Conservation (phyloP, 176 grass and related monocot genomes). For the Avena atlantica region DNA sequence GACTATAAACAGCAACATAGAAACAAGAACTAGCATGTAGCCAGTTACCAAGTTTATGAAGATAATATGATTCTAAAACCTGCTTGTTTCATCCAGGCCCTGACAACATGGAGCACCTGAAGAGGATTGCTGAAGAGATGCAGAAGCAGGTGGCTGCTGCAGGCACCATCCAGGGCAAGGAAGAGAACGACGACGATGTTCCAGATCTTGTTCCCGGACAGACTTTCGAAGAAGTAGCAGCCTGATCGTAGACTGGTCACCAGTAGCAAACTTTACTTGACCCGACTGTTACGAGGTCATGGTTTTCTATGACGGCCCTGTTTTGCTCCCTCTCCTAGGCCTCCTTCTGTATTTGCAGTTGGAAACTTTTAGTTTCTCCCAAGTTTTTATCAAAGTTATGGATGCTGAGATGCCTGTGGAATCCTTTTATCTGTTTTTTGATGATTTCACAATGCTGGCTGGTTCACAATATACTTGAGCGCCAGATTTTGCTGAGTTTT, state of each 20-base stretch:
- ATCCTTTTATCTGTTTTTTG: constrained; percentile 51
- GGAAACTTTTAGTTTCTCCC: constrained; percentile 61
- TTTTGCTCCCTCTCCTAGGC: constrained; percentile 21
- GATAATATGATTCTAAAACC: background rate
- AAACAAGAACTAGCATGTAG: background rate
- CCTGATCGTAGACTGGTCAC: constrained; percentile 41
- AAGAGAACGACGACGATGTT: constrained; percentile 87
- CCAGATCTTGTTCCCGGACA: constrained; percentile 87
- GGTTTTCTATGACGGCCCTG: constrained; percentile 50
- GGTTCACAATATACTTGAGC: constrained; percentile 11
- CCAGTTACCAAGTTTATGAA: background rate
- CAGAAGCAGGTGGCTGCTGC: constrained; percentile 76
- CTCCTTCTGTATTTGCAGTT: constrained; percentile 42
- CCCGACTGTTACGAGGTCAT: constrained; percentile 40
- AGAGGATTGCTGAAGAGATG: constrained; percentile 87
- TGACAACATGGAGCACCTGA: constrained; percentile 89
- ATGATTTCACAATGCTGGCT: background rate
- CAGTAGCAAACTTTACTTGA: constrained; percentile 48
- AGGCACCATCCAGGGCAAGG: constrained; percentile 43
- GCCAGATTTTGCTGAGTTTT: background rate
- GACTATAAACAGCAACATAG: background rate
- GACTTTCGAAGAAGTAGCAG: constrained; percentile 86
- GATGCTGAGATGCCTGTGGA: constrained; percentile 42
- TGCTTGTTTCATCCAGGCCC: constrained; percentile 55
- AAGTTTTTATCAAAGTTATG: constrained; percentile 46